Evolutionary conservation across 352 stramenopile genomes (phyloP), one percentile per base, ranked within the genome.

Genomic region (Phytopythium delawarense): DNA sequence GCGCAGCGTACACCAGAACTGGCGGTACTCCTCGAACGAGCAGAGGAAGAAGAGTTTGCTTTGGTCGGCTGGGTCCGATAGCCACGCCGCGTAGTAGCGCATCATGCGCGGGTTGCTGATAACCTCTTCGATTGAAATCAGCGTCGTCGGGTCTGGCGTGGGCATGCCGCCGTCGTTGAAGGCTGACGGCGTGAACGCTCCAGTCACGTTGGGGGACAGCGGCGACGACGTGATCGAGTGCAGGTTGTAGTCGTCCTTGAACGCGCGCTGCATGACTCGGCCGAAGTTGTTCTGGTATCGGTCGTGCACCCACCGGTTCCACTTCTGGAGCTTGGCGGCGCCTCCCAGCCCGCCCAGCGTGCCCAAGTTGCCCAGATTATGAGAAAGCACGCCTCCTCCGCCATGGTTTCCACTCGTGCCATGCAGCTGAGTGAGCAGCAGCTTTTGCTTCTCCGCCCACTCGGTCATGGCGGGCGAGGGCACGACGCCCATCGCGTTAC

Each of bases 21-120:
- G 81, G 39, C 79, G 78, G 58, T 89, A 91, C 37, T 91, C 81
- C 40, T 89, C 78, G 54, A 91, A 87, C 20, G 79, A 88, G 64
- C 79, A 89, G 11, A 91, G 69, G 51, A 91, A 91, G 49, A 91
- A 91, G n/a, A 91, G 65, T 66, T 91, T 91, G 70, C 81, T 89
- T 49, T 89, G 76, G 28, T 88, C 79, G 4, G 72, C 67, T 25
- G 74, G 63, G 44, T 81, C 69, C 4, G 64, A 68, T 12, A 91
- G 67, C 78, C 78, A 91, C 4, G 81, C 79, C 21, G 81, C 81
- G 46, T 89, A 86, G 61, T 91, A 91, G 15, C 81, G 81, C 81
- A 91, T 91, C 81, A 91, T 91, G 16, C 79, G 75, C 23, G 81
- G 79, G 42, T 88, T 91, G 61, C 76, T 89, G 57, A 91, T 83